Base-by-base conservation (phyloP, 1,139 yeast genomes). In the Maudiozyma humilis region DNA sequence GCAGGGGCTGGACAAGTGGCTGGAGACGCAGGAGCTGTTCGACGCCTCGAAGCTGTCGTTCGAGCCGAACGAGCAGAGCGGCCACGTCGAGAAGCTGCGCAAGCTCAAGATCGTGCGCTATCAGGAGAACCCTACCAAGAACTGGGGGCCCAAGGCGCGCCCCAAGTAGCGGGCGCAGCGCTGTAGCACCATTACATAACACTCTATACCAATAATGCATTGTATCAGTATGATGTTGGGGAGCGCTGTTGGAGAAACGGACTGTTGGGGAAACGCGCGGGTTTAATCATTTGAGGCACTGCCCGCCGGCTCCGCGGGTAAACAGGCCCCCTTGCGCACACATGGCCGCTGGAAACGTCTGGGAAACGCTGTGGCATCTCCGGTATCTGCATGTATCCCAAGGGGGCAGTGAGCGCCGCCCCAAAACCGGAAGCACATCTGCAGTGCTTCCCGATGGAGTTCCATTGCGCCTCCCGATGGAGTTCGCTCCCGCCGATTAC, bases 101-200 rank as follows among this genome's bases (percentile, higher is more conserved):
- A 81, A 77, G 52, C 71, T 86, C 49, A 87, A 87, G 65, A 76
- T 89, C 61, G 87, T 87, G 15, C 73, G 96, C 53, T 89, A 74
- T 64, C 98, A 88, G 63, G 88, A 82, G 58, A 89, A 89, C 60
- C 98, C 98, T 12, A 76, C 86, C 1, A 86, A 83, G 63, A 82
- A 85, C 61, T 91, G 98, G 98, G 98, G 98, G 0, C 98, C 96
- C 32, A 86, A 84, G 67, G 78, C 94, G 3, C 77, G 81, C 56
- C 91, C 91, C 42, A 48, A 46, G 38, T 40, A 47, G 35, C 36
- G 43, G 17, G 12, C 2, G 14, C 20, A 33, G n/a, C n/a, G n/a
- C n/a, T n/a, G n/a, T n/a, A n/a, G n/a, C n/a, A n/a, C n/a, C n/a
- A n/a, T n/a, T n/a, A n/a, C n/a, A n/a, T n/a, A n/a, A n/a, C n/a